Evolutionary conservation across 495 filamentous ascomycete species (phyloP), one percentile per base, ranked within the genome.

Genomic region (Neurospora sublineolata): DNA sequence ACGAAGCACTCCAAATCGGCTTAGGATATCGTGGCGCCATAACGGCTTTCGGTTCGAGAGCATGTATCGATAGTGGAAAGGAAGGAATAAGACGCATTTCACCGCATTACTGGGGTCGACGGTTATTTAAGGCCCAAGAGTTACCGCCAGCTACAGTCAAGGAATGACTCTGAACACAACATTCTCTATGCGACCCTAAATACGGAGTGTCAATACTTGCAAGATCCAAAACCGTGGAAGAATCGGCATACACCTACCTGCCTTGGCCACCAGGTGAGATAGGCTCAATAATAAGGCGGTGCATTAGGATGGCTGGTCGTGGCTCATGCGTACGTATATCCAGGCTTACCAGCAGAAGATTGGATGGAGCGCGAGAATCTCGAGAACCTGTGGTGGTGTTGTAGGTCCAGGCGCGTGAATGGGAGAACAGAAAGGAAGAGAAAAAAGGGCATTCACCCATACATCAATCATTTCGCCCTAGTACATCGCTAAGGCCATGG

Each of bases 1-100:
- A 80, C 80, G 52, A 77, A 82, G 71, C 80, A 82, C 52, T 83
- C 83, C 52, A 70, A 37, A 16, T 46, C 44, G 10, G 20, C 44
- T 23, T 52, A 52, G 44, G 20, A 12, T 23, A 52, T 52, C n/a
- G 44, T 52, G 44, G 44, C 44, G 44, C 20, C 23, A 60, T 60
- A 33, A 37, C 44, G 33, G 39, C 38, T 8, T 36, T 37, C 23
- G 27, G 27, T 27, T 3, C 33, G 20, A 30, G 6, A 20, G 10
- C 40, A 68, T 68, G 67, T 68, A 39, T n/a, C 67, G 16, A 68
- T 68, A 37, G 33, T 16, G 11, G 27, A 6, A 60, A 27, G 52
- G 11, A 60, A 7, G 52, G 1, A 30, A 30, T 30, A 60, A 16
- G 52, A 60, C 52, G 23, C 52, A 60, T 30, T 60, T 60, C 18